Base-by-base conservation (phyloP, 768 basidiomycete species). In the Macrolepiota fuliginosa region DNA sequence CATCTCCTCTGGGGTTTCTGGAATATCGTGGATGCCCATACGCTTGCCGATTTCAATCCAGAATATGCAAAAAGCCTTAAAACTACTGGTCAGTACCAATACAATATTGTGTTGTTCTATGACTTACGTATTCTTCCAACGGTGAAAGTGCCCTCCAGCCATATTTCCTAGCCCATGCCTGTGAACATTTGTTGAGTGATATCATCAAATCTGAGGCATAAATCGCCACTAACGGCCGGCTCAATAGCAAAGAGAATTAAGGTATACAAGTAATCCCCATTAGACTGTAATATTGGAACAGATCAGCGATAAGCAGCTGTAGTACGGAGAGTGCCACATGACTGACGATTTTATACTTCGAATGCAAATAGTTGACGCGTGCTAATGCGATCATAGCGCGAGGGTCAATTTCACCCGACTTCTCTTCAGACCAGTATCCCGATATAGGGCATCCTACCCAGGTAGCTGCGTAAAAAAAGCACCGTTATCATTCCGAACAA, bases 11-110 rank as follows among this genome's bases (percentile, higher is more conserved):
- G 77, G 42, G 2, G 72, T 75, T 1, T 72, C 72, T 1, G 82
- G 83, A 42, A 84, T 80, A 63, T 78, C 75, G 49, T 70, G 64
- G 53, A 84, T 83, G 5, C 73, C 71, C 82, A 84, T 83, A 52
- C 76, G 69, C 42, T 67, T 65, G 3, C 82, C 82, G 13, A 83
- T 74, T 63, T 82, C 81, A 0, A 50, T 46, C 81, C 82, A 84
- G 62, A 76, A 78, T 1, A 77, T 68, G 58, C 71, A 82, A 27
- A 66, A 73, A 9, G 81, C 78, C 51, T 82, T 70, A 17, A 7
- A 27, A 46, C 22, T 11, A 9, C 36, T 3, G 4, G 13, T 61
- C 9, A 61, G 40, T 17, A 15, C 1, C 32, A 22, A 22, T 2
- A 24, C 2, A 35, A 12, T 13, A 22, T 10, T 13, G n/a, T 12